Base-by-base conservation (phyloP, 2,329 filamentous ascomycete species). In the Xylariaceae sp. region DNA sequence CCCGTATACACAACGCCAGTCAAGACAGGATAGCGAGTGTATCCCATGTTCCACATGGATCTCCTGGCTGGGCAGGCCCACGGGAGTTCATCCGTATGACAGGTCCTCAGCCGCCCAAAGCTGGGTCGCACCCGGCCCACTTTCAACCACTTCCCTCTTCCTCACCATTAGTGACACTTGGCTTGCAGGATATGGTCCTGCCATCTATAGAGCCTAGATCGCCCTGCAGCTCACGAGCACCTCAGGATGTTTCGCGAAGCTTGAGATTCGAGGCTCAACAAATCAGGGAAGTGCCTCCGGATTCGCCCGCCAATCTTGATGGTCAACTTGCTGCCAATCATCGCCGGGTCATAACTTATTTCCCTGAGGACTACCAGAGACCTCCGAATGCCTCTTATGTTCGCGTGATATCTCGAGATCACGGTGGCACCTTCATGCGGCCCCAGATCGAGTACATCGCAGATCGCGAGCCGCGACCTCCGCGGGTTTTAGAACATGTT, bases 181-280 rank as follows among this genome's bases (percentile, higher is more conserved):
- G 52, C 33, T 47, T 59, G 19, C 52, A 60, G 40, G 58, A 61
- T 45, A 51, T 59, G 52, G 27, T 60, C 9, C 31, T 61, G 14
- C 53, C 51, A 34, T 61, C 57, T 24, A 54, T 61, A 48, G 58
- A 61, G 40, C 55, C 58, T 37, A 37, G 43, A 21, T 60, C 58
- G 27, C 58, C 57, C 8, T 39, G 41, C 29, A 36, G 36, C 17
- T 26, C 38, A 8, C 44, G 32, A 12, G 41, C 35, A 31, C 19
- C 43, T 28, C 46, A 44, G 17, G 35, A 41, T 30, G 31, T 42
- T 14, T 36, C 46, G 19, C 51, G 41, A 41, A 37, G 38, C 30
- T 12, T 47, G 21, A 36, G 42, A 35, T 38, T 36, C 50, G 50
- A 50, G 34, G 46, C 46, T 17, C 50, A 42, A n/a, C 43, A 47